phyloP scores from a whole-genome alignment of 2,329 filamentous ascomycete species.

The Trichoderma afroharzianum region DNA sequence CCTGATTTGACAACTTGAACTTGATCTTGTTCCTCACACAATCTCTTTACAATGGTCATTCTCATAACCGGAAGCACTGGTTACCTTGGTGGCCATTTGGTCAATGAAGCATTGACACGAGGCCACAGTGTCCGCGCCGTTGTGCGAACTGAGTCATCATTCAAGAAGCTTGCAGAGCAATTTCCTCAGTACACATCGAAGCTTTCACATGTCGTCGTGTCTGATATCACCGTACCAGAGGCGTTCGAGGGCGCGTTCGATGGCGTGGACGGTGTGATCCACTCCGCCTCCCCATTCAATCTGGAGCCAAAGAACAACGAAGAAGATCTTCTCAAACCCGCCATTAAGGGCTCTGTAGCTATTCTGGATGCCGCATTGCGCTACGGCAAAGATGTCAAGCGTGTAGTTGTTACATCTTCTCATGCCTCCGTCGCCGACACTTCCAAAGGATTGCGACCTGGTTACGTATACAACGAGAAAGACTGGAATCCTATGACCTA shows the following conservation, averaged over 20 bases:
- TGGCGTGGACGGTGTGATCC: not conserved
- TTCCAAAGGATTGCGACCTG: not conserved
- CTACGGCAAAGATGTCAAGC: not conserved
- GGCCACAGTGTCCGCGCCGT: not conserved
- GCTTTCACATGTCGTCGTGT: not conserved
- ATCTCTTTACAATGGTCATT: not conserved
- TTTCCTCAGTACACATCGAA: not conserved
- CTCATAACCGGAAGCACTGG: not conserved
- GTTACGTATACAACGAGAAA: not conserved
- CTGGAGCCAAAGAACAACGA: not conserved
- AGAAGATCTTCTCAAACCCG: conserved; percentile 1
- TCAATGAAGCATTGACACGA: not conserved
- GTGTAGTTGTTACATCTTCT: not conserved
- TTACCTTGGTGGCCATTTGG: not conserved
- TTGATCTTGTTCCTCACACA: not conserved
- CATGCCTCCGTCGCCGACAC: not conserved
- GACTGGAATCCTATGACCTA: not conserved
- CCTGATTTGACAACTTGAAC: not conserved
- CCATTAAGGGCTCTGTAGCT: not conserved
- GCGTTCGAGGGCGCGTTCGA: not conserved
- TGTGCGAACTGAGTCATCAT: not conserved
- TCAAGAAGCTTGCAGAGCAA: not conserved
- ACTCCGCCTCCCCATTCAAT: not conserved
- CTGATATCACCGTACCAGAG: not conserved
- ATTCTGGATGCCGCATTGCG: not conserved